Base-by-base conservation (phyloP, 2,329 filamentous ascomycete species). In the Penicillium freii region DNA sequence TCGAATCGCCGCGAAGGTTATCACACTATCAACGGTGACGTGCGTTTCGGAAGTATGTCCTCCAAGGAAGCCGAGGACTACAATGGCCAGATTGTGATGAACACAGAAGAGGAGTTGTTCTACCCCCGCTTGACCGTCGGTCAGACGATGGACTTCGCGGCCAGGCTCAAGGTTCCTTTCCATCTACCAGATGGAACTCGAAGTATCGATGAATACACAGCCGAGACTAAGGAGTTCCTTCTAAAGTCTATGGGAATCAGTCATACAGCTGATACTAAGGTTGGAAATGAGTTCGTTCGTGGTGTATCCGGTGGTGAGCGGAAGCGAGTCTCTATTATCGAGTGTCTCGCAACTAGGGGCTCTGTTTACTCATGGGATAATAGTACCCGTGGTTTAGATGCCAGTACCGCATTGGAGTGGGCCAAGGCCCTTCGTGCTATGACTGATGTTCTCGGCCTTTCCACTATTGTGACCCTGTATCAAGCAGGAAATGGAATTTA, bases 121-220 rank as follows among this genome's bases (percentile, higher is more conserved):
- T 82, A 78, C 54, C 79, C 80, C 3, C 75, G 76, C 0, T 67
- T 82, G 10, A 81, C 78, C 0, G 80, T 82, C 5, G 78, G 75
- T 5, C 70, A 80, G 52, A 82, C 80, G 0, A 78, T 82, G 63
- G 78, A 81, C 54, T 82, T 87, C 52, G 83, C 87, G 5, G 86
- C 85, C 0, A 75, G 81, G n/a, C 87, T 89, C 49, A 88, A 87
- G 68, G 77, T 87, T 34, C 79, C 85, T 0, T 87, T 88, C 66
- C 85, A 89, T 68, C 88, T 89, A 62, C 85, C 87, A 0, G 76
- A 88, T 0, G 81, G 88, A 2, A 78, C 88, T 2, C 84, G 88
- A 47, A 80, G 83, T 51, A 84, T 85, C 46, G 81, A 83, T 51
- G 51, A 54, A 13, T 59, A 61, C 46, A 52, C 52, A 9, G 27